Base-by-base conservation (phyloP, 2,329 filamentous ascomycete genomes). In the Fusarium dlaminii region DNA sequence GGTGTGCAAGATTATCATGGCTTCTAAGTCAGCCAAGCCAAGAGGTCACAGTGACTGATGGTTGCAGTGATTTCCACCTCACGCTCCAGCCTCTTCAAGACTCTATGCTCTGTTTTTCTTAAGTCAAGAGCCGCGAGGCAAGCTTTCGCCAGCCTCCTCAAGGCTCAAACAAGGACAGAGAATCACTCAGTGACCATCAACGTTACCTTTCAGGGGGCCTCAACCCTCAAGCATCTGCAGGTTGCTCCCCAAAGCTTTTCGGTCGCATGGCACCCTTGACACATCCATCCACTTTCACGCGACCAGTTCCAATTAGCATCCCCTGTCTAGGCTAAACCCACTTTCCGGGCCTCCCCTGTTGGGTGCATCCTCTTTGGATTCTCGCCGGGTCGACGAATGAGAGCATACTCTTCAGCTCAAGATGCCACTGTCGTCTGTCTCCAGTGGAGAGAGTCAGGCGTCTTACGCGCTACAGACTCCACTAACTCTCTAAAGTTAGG, bases 231-330 rank as follows among this genome's bases (percentile, higher is more conserved):
- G 30, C 55, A 58, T 58, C 70, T 70, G 67, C 60, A 54, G 45
- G 55, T 48, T 54, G 49, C 70, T 60, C 32, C 64, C 46, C 60
- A 59, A 54, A 74, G 56, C 32, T 37, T 52, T 74, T 73, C 55
- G 37, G 66, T 74, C 70, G 62, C 71, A 74, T 74, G 71, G 71
- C 71, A 74, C 63, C 71, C 71, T 61, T 72, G 63, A 56, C 68
- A 69, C 24, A 45, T 27, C 27, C 24, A 46, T 56, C 60, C 51
- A 52, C 54, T 54, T 49, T 63, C 59, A 63, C 32, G 40, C 60
- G 48, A 55, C 48, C 54, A 49, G 24, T 64, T 65, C 62, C 75
- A 73, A 66, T 72, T 72, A 75, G 46, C 43, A 60, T 48, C 65
- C 70, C 61, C 36, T 63, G 63, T 66, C 59, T 34, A 20, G 27